Percentiles rank a stretch among this genome's conserved stretches.
Conservation (phyloP, 805 yeast genomes). For the Saturnispora zaruensis region DNA sequence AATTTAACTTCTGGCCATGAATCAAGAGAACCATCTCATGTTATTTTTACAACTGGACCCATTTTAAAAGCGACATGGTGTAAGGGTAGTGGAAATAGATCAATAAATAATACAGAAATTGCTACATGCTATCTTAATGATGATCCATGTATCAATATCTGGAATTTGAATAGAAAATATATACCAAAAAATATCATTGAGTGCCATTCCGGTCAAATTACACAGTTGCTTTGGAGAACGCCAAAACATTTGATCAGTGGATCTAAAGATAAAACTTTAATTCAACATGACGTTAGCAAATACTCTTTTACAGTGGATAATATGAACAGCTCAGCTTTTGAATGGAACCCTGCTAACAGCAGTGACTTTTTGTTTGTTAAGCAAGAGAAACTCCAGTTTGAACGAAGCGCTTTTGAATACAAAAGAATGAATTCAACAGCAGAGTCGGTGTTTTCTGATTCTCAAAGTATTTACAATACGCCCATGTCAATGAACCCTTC, state of each 20-base stretch:
- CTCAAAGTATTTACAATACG: background rate
- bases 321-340: slow-evolving; percentile 40
- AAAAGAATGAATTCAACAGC: slow-evolving; percentile 10
- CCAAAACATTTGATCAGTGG: slow-evolving; percentile 39
- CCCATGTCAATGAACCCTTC: background rate
- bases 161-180: slow-evolving; percentile 60
- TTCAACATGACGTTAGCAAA: slow-evolving; percentile 38
- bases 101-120: slow-evolving; percentile 51
- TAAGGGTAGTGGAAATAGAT: slow-evolving; percentile 31
- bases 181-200: slow-evolving; percentile 55
- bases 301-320: slow-evolving; percentile 41
- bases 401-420: slow-evolving; percentile 14
- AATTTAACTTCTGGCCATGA: slow-evolving; percentile 37
- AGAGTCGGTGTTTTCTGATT: background rate
- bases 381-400: slow-evolving; percentile 41
- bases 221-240: slow-evolving; percentile 51
- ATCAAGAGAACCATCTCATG: slow-evolving; percentile 54
- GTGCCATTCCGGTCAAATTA: slow-evolving; percentile 39
- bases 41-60: slow-evolving; percentile 67
- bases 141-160: slow-evolving; percentile 61
- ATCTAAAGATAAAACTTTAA: slow-evolving; percentile 41
- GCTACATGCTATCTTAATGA: slow-evolving; percentile 70
- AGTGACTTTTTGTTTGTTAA: slow-evolving; percentile 43
- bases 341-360: slow-evolving; percentile 46
- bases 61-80: slow-evolving; percentile 72